These are phyloP conservation scores for Diplocarpon mali DNA, from an alignment of 2,329 filamentous ascomycete species.

Conservation along the genomic window DNA sequence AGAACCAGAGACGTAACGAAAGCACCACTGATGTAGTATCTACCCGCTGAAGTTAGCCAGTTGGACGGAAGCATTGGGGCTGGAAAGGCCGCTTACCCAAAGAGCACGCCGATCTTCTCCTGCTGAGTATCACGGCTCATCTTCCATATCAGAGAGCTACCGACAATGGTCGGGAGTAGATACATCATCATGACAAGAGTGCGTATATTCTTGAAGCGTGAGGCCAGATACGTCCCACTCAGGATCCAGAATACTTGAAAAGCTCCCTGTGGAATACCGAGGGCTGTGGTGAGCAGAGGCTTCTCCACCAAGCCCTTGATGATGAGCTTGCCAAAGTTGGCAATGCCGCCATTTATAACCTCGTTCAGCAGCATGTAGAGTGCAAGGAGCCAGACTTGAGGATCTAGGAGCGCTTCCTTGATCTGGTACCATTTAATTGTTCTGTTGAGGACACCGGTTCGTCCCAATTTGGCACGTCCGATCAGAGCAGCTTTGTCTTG, in stretches of 20 bases:
- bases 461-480: conserved; percentile 29
- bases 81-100: conserved; percentile 10
- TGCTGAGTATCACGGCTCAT: conserved; percentile 16
- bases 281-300: conserved; percentile 36
- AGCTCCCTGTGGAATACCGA: conserved; percentile 43
- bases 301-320: conserved; percentile 37
- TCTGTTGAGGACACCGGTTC: conserved; percentile 34
- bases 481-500: conserved; percentile 35
- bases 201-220: conserved; percentile 37
- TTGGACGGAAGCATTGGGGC: background rate
- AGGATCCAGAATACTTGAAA: conserved; percentile 44
- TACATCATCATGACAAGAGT: conserved; percentile 30
- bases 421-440: conserved; percentile 38
- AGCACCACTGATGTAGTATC: conserved; percentile 28
- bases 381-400: conserved; percentile 35
- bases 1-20: conserved; percentile 42
- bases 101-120: conserved; percentile 23
- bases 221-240: conserved; percentile 39
- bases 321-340: conserved; percentile 45
- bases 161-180: conserved; percentile 25
- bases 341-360: conserved; percentile 40
- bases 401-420: conserved; percentile 34
- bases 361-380: conserved; percentile 41
- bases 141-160: conserved; percentile 24
- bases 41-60: background rate